Conservation (phyloP, 495 filamentous ascomycete species). For the Neurospora sp. region DNA sequence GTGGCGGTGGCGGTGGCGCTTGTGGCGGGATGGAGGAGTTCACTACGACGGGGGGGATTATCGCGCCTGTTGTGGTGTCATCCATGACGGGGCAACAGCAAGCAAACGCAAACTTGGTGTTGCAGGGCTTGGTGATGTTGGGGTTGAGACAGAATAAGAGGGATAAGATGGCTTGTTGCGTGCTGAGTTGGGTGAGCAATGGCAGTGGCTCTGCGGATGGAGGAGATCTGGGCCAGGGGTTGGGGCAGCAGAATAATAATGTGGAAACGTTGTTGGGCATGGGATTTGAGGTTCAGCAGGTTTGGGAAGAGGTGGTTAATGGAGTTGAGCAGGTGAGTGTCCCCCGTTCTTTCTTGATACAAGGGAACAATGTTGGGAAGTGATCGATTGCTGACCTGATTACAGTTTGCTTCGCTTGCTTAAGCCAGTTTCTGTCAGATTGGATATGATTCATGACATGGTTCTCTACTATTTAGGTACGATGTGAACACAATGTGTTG, state of each 20-base stretch:
- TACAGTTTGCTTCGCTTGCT: neutral
- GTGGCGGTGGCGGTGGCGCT: constrained; percentile 18
- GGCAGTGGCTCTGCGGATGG: neutral
- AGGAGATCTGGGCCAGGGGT: neutral
- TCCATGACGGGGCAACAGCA: constrained; percentile 40
- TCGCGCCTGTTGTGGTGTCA: constrained; percentile 58
- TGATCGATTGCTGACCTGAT: neutral
- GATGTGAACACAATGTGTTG: neutral
- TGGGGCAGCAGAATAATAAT: constrained; percentile 39
- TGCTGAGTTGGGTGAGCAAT: constrained; percentile 59
- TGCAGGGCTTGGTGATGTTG: constrained; percentile 74
- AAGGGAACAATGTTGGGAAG: neutral
- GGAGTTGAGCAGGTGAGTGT: constrained; percentile 50
- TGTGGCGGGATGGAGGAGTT: constrained; percentile 25
- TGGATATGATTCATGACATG: neutral
- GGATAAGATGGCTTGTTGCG: constrained; percentile 44
- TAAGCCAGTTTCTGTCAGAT: neutral
- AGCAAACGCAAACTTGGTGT: constrained; percentile 41
- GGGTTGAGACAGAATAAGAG: constrained; percentile 75
- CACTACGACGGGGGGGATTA: constrained; percentile 54
- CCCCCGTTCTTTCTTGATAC: neutral
- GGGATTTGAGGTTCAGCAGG: constrained; percentile 67
- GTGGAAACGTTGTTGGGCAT: constrained; percentile 62
- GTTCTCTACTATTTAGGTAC: neutral
- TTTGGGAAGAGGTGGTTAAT: constrained; percentile 72